phyloP scores from a whole-genome alignment of 192 early-diverging fungal species.

The Borealophlyctis nickersoniae region DNA sequence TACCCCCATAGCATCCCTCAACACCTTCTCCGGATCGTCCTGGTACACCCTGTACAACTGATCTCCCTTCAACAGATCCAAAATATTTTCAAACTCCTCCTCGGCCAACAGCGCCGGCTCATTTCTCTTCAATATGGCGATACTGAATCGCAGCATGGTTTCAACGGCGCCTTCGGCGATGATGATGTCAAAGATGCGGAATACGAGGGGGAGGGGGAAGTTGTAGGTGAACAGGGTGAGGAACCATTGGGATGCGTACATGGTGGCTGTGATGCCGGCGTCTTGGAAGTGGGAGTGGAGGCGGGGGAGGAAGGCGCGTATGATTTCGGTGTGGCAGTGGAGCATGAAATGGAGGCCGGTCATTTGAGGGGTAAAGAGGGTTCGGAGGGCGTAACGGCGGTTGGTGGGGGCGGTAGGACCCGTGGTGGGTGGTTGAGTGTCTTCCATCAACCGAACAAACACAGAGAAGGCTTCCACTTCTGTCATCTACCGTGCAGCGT shows the following conservation, averaged over 20 bases:
- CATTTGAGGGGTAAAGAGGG: slow-evolving; percentile 86
- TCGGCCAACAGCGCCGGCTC: slow-evolving; percentile 65
- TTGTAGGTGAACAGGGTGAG: slow-evolving; percentile 95
- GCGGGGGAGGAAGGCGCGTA: slow-evolving; percentile 75
- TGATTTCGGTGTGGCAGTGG: slow-evolving; percentile 79
- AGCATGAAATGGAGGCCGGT: slow-evolving; percentile 77
- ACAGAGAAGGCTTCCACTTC: slow-evolving; percentile 90
- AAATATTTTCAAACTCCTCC: slow-evolving; percentile 76
- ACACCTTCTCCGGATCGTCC: slow-evolving; percentile 34
- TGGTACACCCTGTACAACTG: slow-evolving; percentile 32
- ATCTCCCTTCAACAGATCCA: slow-evolving; percentile 73
- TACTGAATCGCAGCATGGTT: slow-evolving; percentile 70
- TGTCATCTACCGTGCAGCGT: slow-evolving; percentile 62
- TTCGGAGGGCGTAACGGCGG: slow-evolving; percentile 71
- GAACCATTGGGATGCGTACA: slow-evolving; percentile 97
- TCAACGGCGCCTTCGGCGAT: slow-evolving; percentile 73
- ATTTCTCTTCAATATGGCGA: slow-evolving; percentile 81
- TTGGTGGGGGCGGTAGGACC: not conserved
- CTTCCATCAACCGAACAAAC: slow-evolving; percentile 82
- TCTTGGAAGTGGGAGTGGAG: slow-evolving; percentile 72
- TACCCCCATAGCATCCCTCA: slow-evolving; percentile 36
- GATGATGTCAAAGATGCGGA: slow-evolving; percentile 87
- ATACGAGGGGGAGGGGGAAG: slow-evolving; percentile 83
- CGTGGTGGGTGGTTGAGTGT: slow-evolving; percentile 13
- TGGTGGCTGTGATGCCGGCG: slow-evolving; percentile 79